phyloP scores from a whole-genome alignment of 2,329 filamentous ascomycete species.

The Fusarium annulatum region DNA sequence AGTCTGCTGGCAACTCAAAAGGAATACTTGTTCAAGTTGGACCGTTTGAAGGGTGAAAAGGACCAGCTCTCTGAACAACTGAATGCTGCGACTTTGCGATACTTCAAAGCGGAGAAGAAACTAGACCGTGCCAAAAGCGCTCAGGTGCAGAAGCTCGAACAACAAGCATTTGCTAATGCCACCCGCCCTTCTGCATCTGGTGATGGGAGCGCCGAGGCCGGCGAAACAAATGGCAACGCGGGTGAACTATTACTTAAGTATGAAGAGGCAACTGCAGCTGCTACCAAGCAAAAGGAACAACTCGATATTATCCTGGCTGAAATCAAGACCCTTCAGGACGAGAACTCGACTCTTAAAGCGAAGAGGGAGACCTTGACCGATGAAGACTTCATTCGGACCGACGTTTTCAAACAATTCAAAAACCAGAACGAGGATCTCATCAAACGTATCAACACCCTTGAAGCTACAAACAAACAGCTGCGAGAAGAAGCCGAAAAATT shows the following conservation, averaged over 20 bases:
- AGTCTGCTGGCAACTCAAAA: conserved; percentile 85
- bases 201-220: conserved; percentile 61
- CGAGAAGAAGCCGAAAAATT: conserved; percentile 87
- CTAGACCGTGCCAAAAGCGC: conserved; percentile 88
- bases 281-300: conserved; percentile 88
- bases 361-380: conserved; percentile 81
- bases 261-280: conserved; percentile 80
- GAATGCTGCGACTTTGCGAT: conserved; percentile 88
- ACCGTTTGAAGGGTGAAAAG: conserved; percentile 80
- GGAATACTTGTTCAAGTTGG: conserved; percentile 78
- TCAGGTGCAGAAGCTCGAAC: conserved; percentile 91
- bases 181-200: conserved; percentile 58
- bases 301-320: conserved; percentile 82
- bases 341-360: conserved; percentile 78
- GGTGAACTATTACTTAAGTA: conserved; percentile 80
- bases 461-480: conserved; percentile 86
- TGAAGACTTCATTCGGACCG: conserved; percentile 92
- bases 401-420: conserved; percentile 93
- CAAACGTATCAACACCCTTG: conserved; percentile 89
- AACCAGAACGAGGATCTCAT: conserved; percentile 92
- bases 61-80: conserved; percentile 87
- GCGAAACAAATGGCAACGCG: conserved; percentile 65
- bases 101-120: conserved; percentile 95
- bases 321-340: conserved; percentile 78
- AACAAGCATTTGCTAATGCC: conserved; percentile 81